Evolutionary conservation across 2,329 filamentous ascomycete genomes (phyloP), one percentile per base, ranked within the genome.

Genomic region (Ceratocystis cacaofunesta): DNA sequence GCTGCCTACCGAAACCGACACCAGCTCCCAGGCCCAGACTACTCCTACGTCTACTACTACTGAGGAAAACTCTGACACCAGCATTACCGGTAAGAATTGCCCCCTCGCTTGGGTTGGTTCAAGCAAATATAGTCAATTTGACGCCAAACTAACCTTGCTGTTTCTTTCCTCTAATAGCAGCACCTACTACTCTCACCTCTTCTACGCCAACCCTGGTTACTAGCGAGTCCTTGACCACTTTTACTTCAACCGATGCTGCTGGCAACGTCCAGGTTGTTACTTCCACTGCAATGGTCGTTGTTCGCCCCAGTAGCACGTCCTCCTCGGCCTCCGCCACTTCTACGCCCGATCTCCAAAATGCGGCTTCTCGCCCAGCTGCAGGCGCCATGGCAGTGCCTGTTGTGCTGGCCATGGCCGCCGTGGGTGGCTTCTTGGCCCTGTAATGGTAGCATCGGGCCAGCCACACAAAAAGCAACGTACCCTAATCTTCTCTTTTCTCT

Each of bases 281-380:
- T 10, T 75, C 75, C n/a, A 82, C 79, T 1, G 79, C 78, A 0
- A 79, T 74, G 70, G 79, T 82, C 2, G 76, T 74, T 25, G 76
- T 78, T 48, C 73, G 76, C 10, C 76, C 78, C 1, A 68, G 72
- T 36, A 65, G 73, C 8, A 71, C 72, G 17, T 63, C 65, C 2
- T 62, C 64, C 19, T 32, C 63, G n/a, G 68, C 68, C 17, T 68
- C 68, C 25, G 66, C 69, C 66, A 69, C 69, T 64, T 70, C 71
- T 50, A 73, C 76, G 44, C 72, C 71, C 36, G 58, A 66, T 22
- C 71, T 78, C 36, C 77, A 78, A 68, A 76, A 75, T 68, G 73
- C 70, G 3, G 76, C 74, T 30, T 19, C 68, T 68, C 69, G 68
- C 25, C 68, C 67, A 44, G 70, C 70, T 2, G 68, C 68, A 36